Percentiles rank a stretch among this genome's conserved stretches.
Conservation (phyloP, 148 eudicot species). For the Vaccinium vitisidaea region DNA sequence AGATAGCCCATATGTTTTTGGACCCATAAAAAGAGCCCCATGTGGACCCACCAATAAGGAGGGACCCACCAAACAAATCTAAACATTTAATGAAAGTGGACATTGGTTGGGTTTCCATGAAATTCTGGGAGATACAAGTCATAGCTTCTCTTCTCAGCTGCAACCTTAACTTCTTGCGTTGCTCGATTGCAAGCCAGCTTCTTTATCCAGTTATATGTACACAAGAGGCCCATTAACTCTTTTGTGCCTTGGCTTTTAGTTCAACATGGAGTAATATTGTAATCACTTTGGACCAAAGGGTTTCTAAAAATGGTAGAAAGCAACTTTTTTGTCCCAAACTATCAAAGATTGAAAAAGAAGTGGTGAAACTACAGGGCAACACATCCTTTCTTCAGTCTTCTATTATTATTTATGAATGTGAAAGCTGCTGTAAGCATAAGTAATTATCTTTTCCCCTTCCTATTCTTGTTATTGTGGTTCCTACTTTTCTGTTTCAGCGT, state of each 20-base stretch:
- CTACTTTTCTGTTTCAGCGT: not conserved
- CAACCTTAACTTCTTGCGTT: not conserved
- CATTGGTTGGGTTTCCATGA: no score
- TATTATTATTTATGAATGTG: not conserved
- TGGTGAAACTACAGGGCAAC: not conserved
- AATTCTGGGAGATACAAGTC: no score
- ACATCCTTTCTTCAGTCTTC: not conserved
- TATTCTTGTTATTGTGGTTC: not conserved
- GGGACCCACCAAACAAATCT: no score
- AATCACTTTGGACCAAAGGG: not conserved
- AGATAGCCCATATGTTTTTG: no score
- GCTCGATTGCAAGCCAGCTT: not conserved
- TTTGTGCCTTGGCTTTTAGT: conserved; percentile 6
- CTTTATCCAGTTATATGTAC: not conserved
- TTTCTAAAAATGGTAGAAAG: not conserved
- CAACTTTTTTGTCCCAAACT: not conserved
- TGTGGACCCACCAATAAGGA: no score
- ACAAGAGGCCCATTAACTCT: not conserved
- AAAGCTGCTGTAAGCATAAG: not conserved
- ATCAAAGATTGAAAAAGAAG: not conserved
- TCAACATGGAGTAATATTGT: not conserved
- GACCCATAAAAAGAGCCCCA: no score
- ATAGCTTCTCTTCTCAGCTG: no score
- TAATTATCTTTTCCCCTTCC: conserved; percentile 5
- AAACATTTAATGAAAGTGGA: no score